Evolutionary conservation across 2,329 filamentous ascomycete genomes (phyloP).

Genomic region (Ciborinia camelliae): DNA sequence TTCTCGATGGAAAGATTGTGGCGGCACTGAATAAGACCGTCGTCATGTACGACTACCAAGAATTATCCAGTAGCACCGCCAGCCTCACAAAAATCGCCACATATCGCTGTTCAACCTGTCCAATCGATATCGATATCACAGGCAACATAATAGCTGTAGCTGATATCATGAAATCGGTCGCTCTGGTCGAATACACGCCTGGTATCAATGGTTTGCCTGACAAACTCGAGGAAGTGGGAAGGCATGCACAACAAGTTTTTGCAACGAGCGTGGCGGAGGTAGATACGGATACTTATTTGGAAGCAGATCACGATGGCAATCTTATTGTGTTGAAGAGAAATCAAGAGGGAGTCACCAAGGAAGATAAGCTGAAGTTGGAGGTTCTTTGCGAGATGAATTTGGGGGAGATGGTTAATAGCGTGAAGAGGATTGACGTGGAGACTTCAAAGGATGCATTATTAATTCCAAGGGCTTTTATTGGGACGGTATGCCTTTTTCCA

Average conservation of each 20-base stretch:
- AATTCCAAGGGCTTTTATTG: constrained; percentile 79
- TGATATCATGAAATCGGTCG: constrained; percentile 91
- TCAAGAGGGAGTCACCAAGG: constrained; percentile 64
- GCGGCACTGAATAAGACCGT: constrained; percentile 89
- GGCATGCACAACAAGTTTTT: constrained; percentile 82
- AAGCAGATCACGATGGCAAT: constrained; percentile 85
- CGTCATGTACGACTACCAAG: constrained; percentile 53
- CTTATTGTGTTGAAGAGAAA: constrained; percentile 77
- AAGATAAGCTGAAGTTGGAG: constrained; percentile 68
- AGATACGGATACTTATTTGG: constrained; percentile 70
- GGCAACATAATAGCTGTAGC: constrained; percentile 76
- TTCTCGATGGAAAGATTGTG: constrained; percentile 74
- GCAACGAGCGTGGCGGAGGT: constrained; percentile 73
- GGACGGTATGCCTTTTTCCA: constrained; percentile 61
- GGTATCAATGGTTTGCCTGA: constrained; percentile 56
- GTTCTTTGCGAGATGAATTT: constrained; percentile 78
- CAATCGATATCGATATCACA: constrained; percentile 73
- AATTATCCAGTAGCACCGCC: constrained; percentile 53
- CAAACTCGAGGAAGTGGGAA: constrained; percentile 67
- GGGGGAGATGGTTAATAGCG: constrained; percentile 90
- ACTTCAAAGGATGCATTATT: constrained; percentile 64
- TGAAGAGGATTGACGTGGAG: constrained; percentile 69
- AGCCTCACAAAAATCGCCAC: constrained; percentile 67
- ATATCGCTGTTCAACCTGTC: constrained; percentile 79
- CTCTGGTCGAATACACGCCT: constrained; percentile 68